Conservation (phyloP, 2,329 filamentous ascomycete species). For the Ophiocordyceps robertsii region DNA sequence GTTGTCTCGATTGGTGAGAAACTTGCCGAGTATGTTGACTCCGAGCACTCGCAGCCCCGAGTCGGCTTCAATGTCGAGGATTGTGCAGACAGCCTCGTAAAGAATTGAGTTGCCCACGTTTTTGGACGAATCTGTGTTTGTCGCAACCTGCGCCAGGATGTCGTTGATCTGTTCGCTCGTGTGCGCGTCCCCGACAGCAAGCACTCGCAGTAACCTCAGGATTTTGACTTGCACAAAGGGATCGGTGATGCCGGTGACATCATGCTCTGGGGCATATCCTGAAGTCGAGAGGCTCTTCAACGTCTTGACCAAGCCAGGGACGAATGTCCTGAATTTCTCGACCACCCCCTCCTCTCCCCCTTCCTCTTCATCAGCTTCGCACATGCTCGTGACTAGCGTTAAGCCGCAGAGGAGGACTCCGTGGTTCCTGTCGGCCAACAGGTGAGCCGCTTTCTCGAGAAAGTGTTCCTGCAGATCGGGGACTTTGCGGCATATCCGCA, state of each 20-base stretch:
- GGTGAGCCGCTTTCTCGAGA: constrained; percentile 76
- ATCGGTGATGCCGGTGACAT: constrained; percentile 95
- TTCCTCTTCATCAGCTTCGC: constrained; percentile 87
- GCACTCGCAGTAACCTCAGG: constrained; percentile 67
- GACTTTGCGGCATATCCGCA: constrained; percentile 97
- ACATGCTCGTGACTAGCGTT: constrained; percentile 81
- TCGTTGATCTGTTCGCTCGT: constrained; percentile 98
- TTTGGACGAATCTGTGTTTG: constrained; percentile 95
- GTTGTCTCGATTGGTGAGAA: constrained; percentile 96
- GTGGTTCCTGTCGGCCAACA: constrained; percentile 88
- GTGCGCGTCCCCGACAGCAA: constrained; percentile 73
- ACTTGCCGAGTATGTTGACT: constrained; percentile 97
- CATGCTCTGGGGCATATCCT: constrained; percentile 93
- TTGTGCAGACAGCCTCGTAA: constrained; percentile 93
- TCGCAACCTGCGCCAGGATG: constrained; percentile 92
- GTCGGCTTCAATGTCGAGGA: constrained; percentile 95
- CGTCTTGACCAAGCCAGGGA: constrained; percentile 76
- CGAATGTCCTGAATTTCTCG: constrained; percentile 78
- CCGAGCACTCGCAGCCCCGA: constrained; percentile 87
- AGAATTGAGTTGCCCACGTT: constrained; percentile 97
- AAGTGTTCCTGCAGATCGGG: constrained; percentile 97
- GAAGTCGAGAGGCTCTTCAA: constrained; percentile 88
- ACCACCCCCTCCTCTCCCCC: constrained; percentile 81
- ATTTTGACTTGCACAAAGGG: constrained; percentile 98
- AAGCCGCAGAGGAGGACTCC: constrained; percentile 87